A percentile compares a stretch with the other conserved stretches of the same genome.
These are phyloP conservation scores for Pseudogymnoascus sp. DNA, from an alignment of 2,329 filamentous ascomycete species.

Conservation along the genomic window DNA sequence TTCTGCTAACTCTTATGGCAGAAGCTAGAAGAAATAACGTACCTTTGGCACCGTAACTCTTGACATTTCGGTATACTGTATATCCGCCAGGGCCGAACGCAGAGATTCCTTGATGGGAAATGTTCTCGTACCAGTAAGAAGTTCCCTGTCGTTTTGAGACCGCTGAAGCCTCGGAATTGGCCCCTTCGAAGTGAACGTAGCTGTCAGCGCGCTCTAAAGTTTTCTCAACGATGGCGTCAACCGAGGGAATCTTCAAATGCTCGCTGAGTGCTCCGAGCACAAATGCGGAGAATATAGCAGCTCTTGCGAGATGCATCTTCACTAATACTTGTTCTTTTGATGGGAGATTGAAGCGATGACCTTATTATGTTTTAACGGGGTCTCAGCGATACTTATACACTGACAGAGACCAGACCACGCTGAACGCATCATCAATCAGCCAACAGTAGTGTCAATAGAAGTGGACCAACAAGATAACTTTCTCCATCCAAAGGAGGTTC, in stretches of 20 bases:
- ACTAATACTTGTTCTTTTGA: neutral
- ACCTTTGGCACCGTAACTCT: slow-evolving; percentile 19
- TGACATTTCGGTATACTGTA: slow-evolving; percentile 20
- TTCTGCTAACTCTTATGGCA: slow-evolving; percentile 36
- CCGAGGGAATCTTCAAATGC: neutral
- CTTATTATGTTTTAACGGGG: too few relatives aligned
- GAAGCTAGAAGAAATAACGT: slow-evolving; percentile 44
- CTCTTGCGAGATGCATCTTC: neutral
- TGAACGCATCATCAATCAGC: too few relatives aligned
- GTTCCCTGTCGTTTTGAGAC: slow-evolving; percentile 1
- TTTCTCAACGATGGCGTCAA: neutral
- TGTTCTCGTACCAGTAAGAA: slow-evolving; percentile 21
- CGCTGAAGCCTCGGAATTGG: neutral
- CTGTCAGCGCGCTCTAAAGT: neutral
- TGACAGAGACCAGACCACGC: too few relatives aligned
- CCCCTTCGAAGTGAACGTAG: neutral
- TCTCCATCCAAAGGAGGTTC: too few relatives aligned
- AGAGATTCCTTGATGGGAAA: slow-evolving; percentile 19
- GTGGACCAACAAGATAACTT: too few relatives aligned
- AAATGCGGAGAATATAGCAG: neutral
- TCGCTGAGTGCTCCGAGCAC: neutral
- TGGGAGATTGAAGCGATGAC: neutral
- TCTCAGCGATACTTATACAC: too few relatives aligned
- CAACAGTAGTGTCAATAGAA: too few relatives aligned
- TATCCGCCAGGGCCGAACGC: slow-evolving; percentile 18